A percentile compares a stretch with the other conserved stretches of the same genome.
These are phyloP conservation scores for Aaosphaeria arxii DNA, from an alignment of 2,329 filamentous ascomycete genomes.

Conservation along the genomic window DNA sequence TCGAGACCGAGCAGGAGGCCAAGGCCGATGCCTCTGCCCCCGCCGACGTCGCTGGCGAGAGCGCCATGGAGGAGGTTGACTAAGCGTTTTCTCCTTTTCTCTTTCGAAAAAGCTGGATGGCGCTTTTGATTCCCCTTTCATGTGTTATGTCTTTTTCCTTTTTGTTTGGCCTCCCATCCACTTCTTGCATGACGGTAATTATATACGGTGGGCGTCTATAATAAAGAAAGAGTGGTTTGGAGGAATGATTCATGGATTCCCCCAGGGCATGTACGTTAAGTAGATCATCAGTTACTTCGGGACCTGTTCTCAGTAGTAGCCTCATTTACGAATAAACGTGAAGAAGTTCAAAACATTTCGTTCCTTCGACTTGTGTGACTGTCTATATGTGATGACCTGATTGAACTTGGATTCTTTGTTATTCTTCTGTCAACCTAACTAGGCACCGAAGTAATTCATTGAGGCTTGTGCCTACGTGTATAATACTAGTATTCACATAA, in stretches of 20 bases:
- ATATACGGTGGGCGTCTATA: conserved; percentile 29
- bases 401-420: too few relatives aligned
- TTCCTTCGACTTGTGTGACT: neutral
- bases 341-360: neutral
- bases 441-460: too few relatives aligned
- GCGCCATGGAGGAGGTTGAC: conserved; percentile 99
- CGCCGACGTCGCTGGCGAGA: conserved; percentile 71
- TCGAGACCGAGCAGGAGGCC: conserved; percentile 63
- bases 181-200: conserved; percentile 33
- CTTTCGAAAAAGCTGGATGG: conserved; percentile 34
- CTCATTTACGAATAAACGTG: conserved; percentile 1
- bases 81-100: conserved; percentile 49
- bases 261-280: conserved; percentile 6
- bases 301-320: conserved; percentile 2
- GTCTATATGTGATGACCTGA: too few relatives aligned
- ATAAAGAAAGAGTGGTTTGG: conserved; percentile 23
- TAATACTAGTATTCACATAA: too few relatives aligned
- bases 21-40: conserved; percentile 60
- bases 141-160: conserved; percentile 35
- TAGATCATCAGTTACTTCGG: conserved; percentile 6
- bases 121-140: conserved; percentile 39
- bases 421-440: too few relatives aligned
- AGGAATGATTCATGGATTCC: conserved; percentile 33
- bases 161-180: conserved; percentile 16
- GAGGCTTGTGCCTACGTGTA: too few relatives aligned